These are phyloP conservation scores for Helenozyma rhizophorensis DNA, from an alignment of 805 yeast genomes.

Conservation along the genomic window DNA sequence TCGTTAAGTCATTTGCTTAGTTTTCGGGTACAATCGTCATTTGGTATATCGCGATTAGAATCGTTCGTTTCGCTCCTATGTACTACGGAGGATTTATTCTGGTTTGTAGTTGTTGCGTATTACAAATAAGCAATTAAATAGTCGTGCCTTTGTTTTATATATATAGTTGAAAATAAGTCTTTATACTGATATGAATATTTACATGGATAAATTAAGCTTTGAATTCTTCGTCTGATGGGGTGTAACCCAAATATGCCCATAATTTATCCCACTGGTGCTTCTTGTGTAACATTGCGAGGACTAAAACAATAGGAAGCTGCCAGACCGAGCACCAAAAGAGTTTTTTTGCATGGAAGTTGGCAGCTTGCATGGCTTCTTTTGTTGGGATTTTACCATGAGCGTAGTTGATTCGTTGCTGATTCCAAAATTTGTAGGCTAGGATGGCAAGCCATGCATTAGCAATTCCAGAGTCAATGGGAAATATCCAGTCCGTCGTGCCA, in stretches of 20 bases:
- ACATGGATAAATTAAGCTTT: no score
- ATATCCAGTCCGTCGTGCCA: slow-evolving; percentile 78
- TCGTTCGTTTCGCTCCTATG: no score
- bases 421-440: slow-evolving; percentile 80
- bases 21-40: no score
- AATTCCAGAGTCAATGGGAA: slow-evolving; percentile 73
- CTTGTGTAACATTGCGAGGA: slow-evolving; percentile 91
- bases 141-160: no score
- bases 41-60: no score
- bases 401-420: slow-evolving; percentile 67
- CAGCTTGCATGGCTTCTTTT: slow-evolving; percentile 53
- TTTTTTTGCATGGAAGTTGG: slow-evolving; percentile 71
- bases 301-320: slow-evolving; percentile 86
- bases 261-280: slow-evolving; percentile 86
- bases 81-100: no score
- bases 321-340: slow-evolving; percentile 92
- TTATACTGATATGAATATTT: no score
- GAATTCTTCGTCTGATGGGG: not conserved
- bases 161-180: no score
- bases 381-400: slow-evolving; percentile 40
- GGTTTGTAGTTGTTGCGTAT: no score
- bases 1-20: no score
- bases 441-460: slow-evolving; percentile 84
- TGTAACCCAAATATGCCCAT: slow-evolving; percentile 21
- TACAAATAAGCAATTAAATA: no score